Evolutionary conservation across 108 stramenopile species (phyloP), one percentile per base, ranked within the genome.

Genomic region (Chaetoceros tenuissimus): DNA sequence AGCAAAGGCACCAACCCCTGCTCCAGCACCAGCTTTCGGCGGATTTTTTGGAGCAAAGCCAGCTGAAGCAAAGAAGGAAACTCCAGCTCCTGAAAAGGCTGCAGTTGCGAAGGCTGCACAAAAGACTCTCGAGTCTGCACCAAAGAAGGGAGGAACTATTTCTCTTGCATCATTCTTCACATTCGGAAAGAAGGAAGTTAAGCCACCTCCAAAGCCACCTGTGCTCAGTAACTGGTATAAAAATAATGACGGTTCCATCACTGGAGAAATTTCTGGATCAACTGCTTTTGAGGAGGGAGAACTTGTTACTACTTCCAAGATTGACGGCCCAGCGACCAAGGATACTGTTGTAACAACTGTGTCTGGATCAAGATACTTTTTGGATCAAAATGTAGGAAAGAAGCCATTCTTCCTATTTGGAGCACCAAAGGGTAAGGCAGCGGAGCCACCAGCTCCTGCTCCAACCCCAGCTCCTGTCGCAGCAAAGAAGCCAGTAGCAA

Each of bases 231-330:
- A 82, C 21, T 93, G 82, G 69, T 66, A 28, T 1, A 85, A 89
- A 58, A 87, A 89, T 57, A 26, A 60, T 0, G 81, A 93, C 59
- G 92, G 92, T 2, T 82, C 80, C 10, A 78, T 93, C 34, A 87
- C 83, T 10, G 92, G 92, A 29, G 61, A 60, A n/a, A 73, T 93
- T 17, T n/a, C 34, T 10, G 34, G 34, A 5, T 40, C 34, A 40
- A 40, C 8, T 40, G 34, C 34, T 10, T 40, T 40, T 40, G 13
- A 40, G 13, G 34, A 40, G 8, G 34, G 64, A 56, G 67, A 62
- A 13, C 55, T 62, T 44, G 62, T 61, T 22, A 68, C 67, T 0
- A 56, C 63, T 31, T 68, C 67, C n/a, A 63, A 63, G 48, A 49
- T 63, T 46, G 28, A 44, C 7, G 74, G 70, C 0, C 50, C 7